phyloP scores from a whole-genome alignment of 208 protist genomes.

The Trypanosoma theileri region DNA sequence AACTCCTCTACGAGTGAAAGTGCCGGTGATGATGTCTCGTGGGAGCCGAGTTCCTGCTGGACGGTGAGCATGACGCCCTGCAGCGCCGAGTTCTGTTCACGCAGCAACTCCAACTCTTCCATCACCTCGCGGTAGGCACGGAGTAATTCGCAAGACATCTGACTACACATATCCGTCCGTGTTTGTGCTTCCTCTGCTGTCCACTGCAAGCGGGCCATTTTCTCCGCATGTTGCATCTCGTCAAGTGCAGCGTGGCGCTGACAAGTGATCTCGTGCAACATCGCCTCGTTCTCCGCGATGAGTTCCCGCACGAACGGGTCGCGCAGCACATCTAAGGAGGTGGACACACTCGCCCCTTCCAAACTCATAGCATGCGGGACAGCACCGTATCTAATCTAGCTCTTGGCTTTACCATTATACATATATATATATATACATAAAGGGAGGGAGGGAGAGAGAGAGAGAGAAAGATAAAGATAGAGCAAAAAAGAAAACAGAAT shows the following conservation, averaged over 20 bases:
- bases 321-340: slow-evolving; percentile 10
- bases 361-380: slow-evolving; percentile 1
- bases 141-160: slow-evolving; percentile 14
- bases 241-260: slow-evolving; percentile 17
- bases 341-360: too few relatives aligned
- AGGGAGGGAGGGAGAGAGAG: background rate
- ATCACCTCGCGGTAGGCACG: slow-evolving; percentile 18
- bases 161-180: slow-evolving; percentile 3
- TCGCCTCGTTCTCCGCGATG: slow-evolving; percentile 49
- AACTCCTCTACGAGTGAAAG: slow-evolving; percentile 1
- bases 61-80: slow-evolving; percentile 48
- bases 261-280: slow-evolving; percentile 39
- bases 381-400: background rate
- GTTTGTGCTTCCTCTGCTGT: slow-evolving; percentile 1
- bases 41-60: slow-evolving; percentile 36
- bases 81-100: slow-evolving; percentile 33
- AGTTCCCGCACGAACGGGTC: slow-evolving; percentile 50
- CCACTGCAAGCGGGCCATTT: slow-evolving; percentile 16
- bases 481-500: background rate
- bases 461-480: background rate
- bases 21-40: background rate
- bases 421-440: too few relatives aligned
- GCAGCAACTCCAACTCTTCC: slow-evolving; percentile 16
- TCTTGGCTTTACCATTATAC: background rate
- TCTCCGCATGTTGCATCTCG: slow-evolving; percentile 19